Base-by-base conservation (phyloP, 495 filamentous ascomycete genomes). In the Penicillium herquei region DNA sequence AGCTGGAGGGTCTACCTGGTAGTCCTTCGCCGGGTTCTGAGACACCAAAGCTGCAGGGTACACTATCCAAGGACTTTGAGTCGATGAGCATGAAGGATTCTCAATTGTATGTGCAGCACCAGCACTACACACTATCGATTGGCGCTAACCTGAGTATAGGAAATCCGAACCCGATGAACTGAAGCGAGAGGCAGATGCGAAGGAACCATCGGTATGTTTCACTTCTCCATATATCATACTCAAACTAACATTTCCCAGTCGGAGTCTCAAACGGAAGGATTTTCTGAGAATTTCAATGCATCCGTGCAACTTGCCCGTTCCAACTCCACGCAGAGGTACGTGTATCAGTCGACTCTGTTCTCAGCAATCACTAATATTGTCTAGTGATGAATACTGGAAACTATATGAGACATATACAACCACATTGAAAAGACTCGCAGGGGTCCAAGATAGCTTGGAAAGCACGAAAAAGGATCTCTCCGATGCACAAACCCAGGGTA, bases 341-440 rank as follows among this genome's bases (percentile, higher is more conserved):
- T 52, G 7, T 32, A 11, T 37, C 30, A 32, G 30, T 5, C 12
- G n/a, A 7, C 13, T 12, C 35, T 17, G 2, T 21, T 16, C 34
- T 16, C 13, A 41, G 12, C 14, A 17, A 33, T 39, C 54, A 40
- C 66, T 76, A 59, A 74, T 44, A 7, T 34, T 6, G 10, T 17
- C 4, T 17, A 77, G 78, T 57, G 75, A 79, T 39, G 71, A 77
- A 21, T 79, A 79, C 51, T 78, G 72, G 70, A 76, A 72, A 39
- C 52, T 78, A 49, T 78, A 78, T 46, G 77, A 78, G 33, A 73
- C 74, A 37, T 73, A 72, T 52, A 73, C 74, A 7, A 54, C 59
- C 7, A 57, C 66, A n/a, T 68, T 77, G 17, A 69, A 72, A 52
- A 77, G 72, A 56, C 66, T 75, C 46, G 68, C 69, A 30, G 75